These are phyloP conservation scores for Starmerella stigmatis DNA, from an alignment of 805 yeast species.

Conservation along the genomic window DNA sequence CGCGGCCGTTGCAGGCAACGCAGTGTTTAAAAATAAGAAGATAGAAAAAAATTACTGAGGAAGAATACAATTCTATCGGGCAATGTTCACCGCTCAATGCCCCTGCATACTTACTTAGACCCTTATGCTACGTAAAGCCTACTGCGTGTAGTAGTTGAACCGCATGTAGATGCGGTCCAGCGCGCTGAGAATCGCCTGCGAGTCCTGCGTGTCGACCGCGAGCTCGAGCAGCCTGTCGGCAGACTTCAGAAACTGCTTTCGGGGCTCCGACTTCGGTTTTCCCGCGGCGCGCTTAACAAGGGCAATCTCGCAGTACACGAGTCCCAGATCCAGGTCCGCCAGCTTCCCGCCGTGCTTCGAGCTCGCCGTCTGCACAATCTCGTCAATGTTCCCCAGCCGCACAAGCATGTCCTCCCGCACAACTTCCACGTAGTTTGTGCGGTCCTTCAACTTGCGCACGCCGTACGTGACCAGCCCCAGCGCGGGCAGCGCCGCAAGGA, in stretches of 20 bases:
- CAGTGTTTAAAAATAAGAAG: background rate
- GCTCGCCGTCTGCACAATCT: slow-evolving; percentile 11
- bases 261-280: background rate
- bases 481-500: slow-evolving; percentile 76
- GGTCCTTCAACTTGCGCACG: background rate
- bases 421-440: background rate
- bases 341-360: slow-evolving; percentile 1
- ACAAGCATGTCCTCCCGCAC: slow-evolving; percentile 9
- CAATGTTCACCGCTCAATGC: background rate
- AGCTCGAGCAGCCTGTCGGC: slow-evolving; percentile 9
- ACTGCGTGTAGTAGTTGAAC: slow-evolving; percentile 1
- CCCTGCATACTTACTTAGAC: background rate
- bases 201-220: slow-evolving; percentile 9
- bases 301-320: slow-evolving; percentile 17
- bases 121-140: background rate
- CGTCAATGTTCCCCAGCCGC: slow-evolving; percentile 17
- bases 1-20: background rate
- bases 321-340: slow-evolving; percentile 16
- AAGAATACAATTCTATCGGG: no score
- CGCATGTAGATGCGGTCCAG: slow-evolving; percentile 18
- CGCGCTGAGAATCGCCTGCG: slow-evolving; percentile 6
- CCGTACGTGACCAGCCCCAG: slow-evolving; percentile 15
- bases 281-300: slow-evolving; percentile 3
- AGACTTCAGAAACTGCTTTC: slow-evolving; percentile 9
- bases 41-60: background rate